Evolutionary conservation across 2,329 filamentous ascomycete species (phyloP).

Genomic region (Exophiala sp.): DNA sequence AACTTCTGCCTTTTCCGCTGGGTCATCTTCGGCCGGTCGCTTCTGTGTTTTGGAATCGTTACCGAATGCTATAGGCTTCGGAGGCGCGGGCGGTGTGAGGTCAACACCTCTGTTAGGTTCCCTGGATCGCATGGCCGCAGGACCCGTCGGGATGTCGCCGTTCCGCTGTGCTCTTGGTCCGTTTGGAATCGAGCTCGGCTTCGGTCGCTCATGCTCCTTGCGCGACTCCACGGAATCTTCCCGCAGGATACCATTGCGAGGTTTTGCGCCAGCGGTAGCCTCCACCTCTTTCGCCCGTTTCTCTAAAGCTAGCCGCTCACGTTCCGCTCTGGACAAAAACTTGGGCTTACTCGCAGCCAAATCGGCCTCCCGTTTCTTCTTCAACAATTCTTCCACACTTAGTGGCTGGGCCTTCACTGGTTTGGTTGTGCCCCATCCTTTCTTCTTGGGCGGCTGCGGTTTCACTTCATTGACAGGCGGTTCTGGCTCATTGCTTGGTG

Average conservation of each 20-base stretch:
- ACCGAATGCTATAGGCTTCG: conserved; percentile 37
- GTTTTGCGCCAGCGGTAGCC: conserved; percentile 34
- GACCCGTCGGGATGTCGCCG: conserved; percentile 43
- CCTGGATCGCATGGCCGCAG: conserved; percentile 44
- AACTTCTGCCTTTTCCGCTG: conserved; percentile 60
- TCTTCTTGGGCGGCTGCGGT: conserved; percentile 47
- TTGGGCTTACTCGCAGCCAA: conserved; percentile 80
- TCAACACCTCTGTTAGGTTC: conserved; percentile 45
- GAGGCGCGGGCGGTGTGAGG: conserved; percentile 48
- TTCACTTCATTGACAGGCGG: conserved; percentile 41
- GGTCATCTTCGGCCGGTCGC: conserved; percentile 45
- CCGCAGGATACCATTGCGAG: conserved; percentile 9
- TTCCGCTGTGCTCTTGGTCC: conserved; percentile 64
- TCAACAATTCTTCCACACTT: conserved; percentile 78
- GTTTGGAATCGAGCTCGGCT: conserved; percentile 52
- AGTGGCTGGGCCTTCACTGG: conserved; percentile 50
- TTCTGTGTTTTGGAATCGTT: conserved; percentile 41
- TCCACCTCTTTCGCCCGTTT: conserved; percentile 68
- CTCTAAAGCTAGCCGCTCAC: conserved; percentile 72
- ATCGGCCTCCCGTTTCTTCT: conserved; percentile 79
- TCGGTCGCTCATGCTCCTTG: background rate
- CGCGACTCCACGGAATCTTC: conserved; percentile 7
- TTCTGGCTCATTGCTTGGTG: conserved; percentile 32
- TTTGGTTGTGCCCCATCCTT: conserved; percentile 45
- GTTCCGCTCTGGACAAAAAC: conserved; percentile 75